A percentile compares a stretch with the other conserved stretches of the same genome.
Evolutionary conservation across 768 basidiomycete species (phyloP).

Genomic region (Leccinum sublutescens): DNA sequence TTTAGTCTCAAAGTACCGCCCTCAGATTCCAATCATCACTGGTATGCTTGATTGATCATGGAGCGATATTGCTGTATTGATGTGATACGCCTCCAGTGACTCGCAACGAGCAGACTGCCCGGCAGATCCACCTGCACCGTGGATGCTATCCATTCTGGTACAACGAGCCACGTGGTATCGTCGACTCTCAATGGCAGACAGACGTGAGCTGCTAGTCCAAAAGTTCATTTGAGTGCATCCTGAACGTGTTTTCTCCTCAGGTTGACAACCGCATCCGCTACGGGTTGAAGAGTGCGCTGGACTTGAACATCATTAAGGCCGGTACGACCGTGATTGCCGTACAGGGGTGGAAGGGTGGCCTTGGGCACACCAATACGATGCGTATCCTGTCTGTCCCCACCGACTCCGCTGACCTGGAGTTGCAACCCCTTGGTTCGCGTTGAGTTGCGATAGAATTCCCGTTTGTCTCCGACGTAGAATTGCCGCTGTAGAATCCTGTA

Average conservation of each 20-base stretch:
- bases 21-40: slow-evolving; percentile 89
- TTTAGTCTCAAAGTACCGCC: slow-evolving; percentile 94
- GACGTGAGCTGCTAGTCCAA: slow-evolving; percentile 58
- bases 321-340: slow-evolving; percentile 91
- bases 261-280: slow-evolving; percentile 89
- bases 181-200: slow-evolving; percentile 91
- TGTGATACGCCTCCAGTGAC: slow-evolving; percentile 58
- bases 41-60: slow-evolving; percentile 45
- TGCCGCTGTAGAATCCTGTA: slow-evolving; percentile 1
- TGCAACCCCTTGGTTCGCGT: slow-evolving; percentile 54
- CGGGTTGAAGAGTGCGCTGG: slow-evolving; percentile 81
- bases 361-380: slow-evolving; percentile 93
- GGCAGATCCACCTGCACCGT: slow-evolving; percentile 95
- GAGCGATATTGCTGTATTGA: slow-evolving; percentile 8
- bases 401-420: slow-evolving; percentile 71
- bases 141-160: slow-evolving; percentile 98
- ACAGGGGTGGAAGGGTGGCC: slow-evolving; percentile 99
- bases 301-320: slow-evolving; percentile 81
- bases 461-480: slow-evolving; percentile 1
- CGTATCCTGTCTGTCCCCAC: slow-evolving; percentile 83
- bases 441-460: slow-evolving; percentile 12
- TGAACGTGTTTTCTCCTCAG: slow-evolving; percentile 35
- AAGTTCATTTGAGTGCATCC: slow-evolving; percentile 2
- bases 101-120: slow-evolving; percentile 91
- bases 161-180: slow-evolving; percentile 87